phyloP scores from a whole-genome alignment of 2,329 filamentous ascomycete genomes.

The Epichloe gansuensis region DNA sequence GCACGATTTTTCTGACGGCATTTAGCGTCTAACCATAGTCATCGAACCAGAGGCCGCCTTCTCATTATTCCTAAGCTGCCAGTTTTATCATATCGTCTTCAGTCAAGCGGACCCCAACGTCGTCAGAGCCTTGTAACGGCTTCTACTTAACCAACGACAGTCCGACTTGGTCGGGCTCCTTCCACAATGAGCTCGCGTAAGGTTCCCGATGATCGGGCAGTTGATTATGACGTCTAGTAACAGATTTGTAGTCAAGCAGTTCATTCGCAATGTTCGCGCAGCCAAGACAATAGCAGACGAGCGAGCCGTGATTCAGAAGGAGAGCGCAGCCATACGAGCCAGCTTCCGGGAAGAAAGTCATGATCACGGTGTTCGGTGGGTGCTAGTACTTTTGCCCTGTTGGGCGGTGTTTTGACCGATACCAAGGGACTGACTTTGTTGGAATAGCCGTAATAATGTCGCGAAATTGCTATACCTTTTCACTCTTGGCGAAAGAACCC shows the following conservation, averaged over 20 bases:
- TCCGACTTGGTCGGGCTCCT: not conserved
- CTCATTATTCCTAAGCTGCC: not conserved
- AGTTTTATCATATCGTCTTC: not conserved
- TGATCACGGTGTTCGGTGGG: conserved; percentile 80
- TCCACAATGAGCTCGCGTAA: conserved; percentile 29
- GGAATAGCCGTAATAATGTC: conserved; percentile 83
- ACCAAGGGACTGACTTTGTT: not conserved
- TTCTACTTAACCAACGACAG: not conserved
- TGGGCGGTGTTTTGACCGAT: not conserved
- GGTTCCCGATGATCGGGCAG: conserved; percentile 8
- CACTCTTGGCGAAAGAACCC: conserved; percentile 90
- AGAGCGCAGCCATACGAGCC: conserved; percentile 92
- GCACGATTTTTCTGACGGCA: not conserved
- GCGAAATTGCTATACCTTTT: conserved; percentile 97
- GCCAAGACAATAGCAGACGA: conserved; percentile 99
- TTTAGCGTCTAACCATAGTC: not conserved
- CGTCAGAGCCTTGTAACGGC: not conserved
- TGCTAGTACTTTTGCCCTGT: not conserved
- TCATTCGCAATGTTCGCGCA: conserved; percentile 97
- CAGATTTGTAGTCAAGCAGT: conserved; percentile 73
- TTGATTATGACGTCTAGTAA: conserved; percentile 5
- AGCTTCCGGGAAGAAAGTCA: conserved; percentile 96
- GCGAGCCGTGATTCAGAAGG: conserved; percentile 95
- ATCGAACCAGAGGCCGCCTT: not conserved
- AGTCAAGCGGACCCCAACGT: not conserved